Evolutionary conservation across 1,139 yeast species (phyloP).

Genomic region (Candida tunisiensis): DNA sequence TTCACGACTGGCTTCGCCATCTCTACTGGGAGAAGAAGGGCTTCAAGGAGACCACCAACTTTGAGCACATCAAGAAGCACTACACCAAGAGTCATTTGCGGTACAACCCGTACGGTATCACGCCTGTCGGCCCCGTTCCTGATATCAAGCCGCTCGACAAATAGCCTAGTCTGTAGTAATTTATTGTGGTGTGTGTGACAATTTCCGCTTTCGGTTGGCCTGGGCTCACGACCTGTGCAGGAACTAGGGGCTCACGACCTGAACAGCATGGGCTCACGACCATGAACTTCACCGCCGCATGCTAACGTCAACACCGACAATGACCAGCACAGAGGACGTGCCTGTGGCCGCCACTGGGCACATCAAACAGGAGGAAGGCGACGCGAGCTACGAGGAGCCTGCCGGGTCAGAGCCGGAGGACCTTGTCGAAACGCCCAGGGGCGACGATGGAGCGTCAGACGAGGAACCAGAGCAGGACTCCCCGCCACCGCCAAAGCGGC

Average conservation of each 20-base stretch:
- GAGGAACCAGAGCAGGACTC: neutral
- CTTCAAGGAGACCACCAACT: conserved; percentile 64
- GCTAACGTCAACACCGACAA: no score
- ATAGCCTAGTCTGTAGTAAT: no score
- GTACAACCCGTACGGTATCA: conserved; percentile 69
- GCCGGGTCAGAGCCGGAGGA: conserved; percentile 12
- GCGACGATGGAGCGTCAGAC: neutral
- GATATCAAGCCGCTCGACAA: conserved; percentile 28
- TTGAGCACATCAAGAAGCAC: conserved; percentile 79
- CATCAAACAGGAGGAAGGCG: conserved; percentile 7
- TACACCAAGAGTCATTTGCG: conserved; percentile 66
- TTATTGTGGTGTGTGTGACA: no score
- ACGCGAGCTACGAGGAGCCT: conserved; percentile 5
- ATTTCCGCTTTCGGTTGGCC: no score
- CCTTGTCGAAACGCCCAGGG: conserved; percentile 9
- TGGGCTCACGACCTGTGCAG: no score
- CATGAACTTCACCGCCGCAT: no score
- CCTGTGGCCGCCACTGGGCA: conserved; percentile 7
- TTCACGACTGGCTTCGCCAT: conserved; percentile 67
- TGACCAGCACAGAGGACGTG: no score
- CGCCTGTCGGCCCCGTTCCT: conserved; percentile 85
- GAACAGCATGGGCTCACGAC: no score
- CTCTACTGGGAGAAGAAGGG: conserved; percentile 76
- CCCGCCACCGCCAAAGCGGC: neutral
- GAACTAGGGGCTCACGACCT: no score